phyloP scores from a whole-genome alignment of 305 asterid genomes.

The Rubia occidens region DNA sequence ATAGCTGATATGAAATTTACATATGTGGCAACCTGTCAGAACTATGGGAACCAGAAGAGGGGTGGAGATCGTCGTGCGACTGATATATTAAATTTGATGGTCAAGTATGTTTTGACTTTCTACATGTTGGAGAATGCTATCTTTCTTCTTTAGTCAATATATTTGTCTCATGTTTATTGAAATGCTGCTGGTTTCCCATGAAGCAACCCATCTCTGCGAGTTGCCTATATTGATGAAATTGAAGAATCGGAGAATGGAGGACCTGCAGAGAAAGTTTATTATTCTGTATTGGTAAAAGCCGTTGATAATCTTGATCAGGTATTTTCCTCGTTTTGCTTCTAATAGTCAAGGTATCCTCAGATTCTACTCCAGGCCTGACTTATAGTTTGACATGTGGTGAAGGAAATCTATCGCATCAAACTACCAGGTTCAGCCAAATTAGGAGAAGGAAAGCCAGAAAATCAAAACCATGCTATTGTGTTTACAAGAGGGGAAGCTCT shows the following conservation, averaged over 20 bases:
- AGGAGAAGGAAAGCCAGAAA: constrained; percentile 99
- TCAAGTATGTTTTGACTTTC: constrained; percentile 58
- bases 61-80: constrained; percentile 98
- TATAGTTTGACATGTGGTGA: constrained; percentile 24
- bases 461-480: constrained; percentile 94
- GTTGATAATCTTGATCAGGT: constrained; percentile 99
- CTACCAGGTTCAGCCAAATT: constrained; percentile 90
- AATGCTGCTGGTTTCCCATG: constrained; percentile 21
- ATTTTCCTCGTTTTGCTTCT: constrained; percentile 18
- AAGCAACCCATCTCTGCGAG: constrained; percentile 98
- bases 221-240: constrained; percentile 94
- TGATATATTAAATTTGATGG: constrained; percentile 95
- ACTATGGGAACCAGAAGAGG: constrained; percentile 91
- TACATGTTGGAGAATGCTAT: background rate
- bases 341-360: constrained; percentile 9
- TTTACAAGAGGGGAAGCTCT: constrained; percentile 97
- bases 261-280: constrained; percentile 58
- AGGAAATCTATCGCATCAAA: constrained; percentile 98
- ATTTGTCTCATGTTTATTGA: constrained; percentile 13
- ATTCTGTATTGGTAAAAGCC: constrained; percentile 92
- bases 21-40: constrained; percentile 96
- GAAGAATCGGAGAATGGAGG: constrained; percentile 92
- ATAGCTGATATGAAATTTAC: constrained; percentile 99
- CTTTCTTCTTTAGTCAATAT: constrained; percentile 11
- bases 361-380: constrained; percentile 21